Base-by-base conservation (phyloP, 2,329 filamentous ascomycete genomes). In the Fusarium falciforme region DNA sequence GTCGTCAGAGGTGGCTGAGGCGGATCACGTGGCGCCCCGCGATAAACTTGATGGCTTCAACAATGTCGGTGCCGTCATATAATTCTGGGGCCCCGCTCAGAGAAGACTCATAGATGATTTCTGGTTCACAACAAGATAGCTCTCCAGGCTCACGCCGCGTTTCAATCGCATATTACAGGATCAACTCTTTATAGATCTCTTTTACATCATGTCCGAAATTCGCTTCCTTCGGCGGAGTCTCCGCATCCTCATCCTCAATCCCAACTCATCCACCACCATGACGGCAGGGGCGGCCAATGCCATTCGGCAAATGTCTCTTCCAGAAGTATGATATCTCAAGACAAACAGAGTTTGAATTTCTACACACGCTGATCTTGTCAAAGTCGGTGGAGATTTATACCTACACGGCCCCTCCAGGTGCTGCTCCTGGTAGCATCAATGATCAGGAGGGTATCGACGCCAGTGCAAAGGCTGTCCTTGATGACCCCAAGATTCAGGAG, bases 351-450 rank as follows among this genome's bases (percentile, higher is more conserved):
- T 10, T 20, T 47, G 49, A 12, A 44, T 27, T 44, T 60, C 60
- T 73, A 61, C 64, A 71, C 33, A 67, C 67, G 67, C 71, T 68
- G 71, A 71, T 72, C n/a, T 55, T 60, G 33, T 49, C 52, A 66
- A 66, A 89, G 87, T 82, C 82, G 3, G 79, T 87, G 27, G 79
- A 88, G 54, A 86, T 93, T 74, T 82, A 85, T 55, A 90, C 88
- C 77, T 94, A 93, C 83, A 95, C 93, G 0, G 92, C 90, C 29
- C 67, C 72, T 5, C 89, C 92, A 0, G 78, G 84, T 0, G 77
- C 82, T 1, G 89, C 92, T 6, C 92, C 94, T 1, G 84, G 89
- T 16, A 95, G 93, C 82, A 98, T 98, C 84, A 92, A 98, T 83
- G 89, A 94, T 74, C 91, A 89, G 73, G 82, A 87, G 14, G 94